phyloP scores from a whole-genome alignment of 2,329 filamentous ascomycete species.

The Fusarium subtropicale region DNA sequence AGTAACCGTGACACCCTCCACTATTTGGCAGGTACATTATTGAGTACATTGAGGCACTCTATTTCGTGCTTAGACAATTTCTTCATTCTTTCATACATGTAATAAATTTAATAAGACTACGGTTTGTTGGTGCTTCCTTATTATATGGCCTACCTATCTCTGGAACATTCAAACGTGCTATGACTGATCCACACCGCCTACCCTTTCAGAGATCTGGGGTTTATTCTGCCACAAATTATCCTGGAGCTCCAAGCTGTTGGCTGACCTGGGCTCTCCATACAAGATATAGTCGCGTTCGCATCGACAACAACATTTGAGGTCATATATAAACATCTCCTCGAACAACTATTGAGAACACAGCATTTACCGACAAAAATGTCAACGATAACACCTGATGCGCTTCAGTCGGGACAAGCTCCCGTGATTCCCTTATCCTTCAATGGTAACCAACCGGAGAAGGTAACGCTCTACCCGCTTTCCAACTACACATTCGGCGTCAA shows the following conservation, averaged over 20 bases:
- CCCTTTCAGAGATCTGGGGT: not conserved
- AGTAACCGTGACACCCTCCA: not conserved
- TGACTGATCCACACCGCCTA: constrained; percentile 23
- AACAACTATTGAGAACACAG: not conserved
- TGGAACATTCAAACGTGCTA: not conserved
- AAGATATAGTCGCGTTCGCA: constrained; percentile 8
- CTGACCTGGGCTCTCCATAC: constrained; percentile 13
- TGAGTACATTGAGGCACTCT: no score
- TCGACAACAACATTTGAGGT: not conserved
- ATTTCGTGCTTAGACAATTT: not conserved
- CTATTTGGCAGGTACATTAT: not conserved
- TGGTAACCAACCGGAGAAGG: constrained; percentile 86
- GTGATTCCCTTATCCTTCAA: constrained; percentile 86
- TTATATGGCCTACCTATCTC: not conserved
- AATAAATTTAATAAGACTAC: not conserved
- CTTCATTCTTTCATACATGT: no score
- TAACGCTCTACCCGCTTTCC: constrained; percentile 92
- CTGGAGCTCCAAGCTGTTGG: constrained; percentile 25
- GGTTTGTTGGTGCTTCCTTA: not conserved
- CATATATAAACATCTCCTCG: not conserved
- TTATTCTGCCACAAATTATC: constrained; percentile 35
- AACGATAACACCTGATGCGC: constrained; percentile 79
- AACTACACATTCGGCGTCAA: constrained; percentile 99
- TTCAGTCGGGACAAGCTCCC: constrained; percentile 83
- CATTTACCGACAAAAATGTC: constrained; percentile 69